A percentile compares a stretch with the other conserved stretches of the same genome.
These are phyloP conservation scores for Syncephalastrum contaminatum DNA, from an alignment of 371 early-diverging fungal species.

Conservation along the genomic window DNA sequence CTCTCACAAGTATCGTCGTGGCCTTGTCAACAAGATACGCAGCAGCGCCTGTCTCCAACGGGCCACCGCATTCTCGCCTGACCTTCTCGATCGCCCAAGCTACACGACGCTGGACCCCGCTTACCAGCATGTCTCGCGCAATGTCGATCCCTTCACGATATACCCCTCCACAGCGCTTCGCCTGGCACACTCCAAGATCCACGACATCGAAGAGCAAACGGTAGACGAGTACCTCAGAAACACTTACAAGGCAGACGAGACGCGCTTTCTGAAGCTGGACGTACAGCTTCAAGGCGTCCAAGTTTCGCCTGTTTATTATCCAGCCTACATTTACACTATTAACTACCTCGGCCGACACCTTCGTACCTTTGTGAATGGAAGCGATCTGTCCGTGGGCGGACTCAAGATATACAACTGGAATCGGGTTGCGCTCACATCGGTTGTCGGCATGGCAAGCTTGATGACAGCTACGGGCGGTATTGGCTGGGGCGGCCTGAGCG, in stretches of 20 bases:
- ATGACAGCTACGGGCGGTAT: conserved; percentile 41
- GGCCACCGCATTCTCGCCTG: conserved; percentile 37
- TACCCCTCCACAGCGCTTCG: conserved; percentile 56
- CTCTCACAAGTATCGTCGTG: conserved; percentile 58
- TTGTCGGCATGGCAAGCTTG: conserved; percentile 37
- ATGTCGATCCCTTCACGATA: conserved; percentile 54
- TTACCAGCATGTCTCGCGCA: conserved; percentile 21
- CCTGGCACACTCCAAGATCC: conserved; percentile 48
- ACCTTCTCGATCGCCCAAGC: conserved; percentile 38
- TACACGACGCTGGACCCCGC: conserved; percentile 8
- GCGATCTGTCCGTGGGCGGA: conserved; percentile 55
- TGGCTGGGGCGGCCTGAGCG: conserved; percentile 45
- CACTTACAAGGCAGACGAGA: conserved; percentile 49
- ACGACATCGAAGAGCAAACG: conserved; percentile 40
- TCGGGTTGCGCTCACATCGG: conserved; percentile 51
- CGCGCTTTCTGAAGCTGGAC: conserved; percentile 51
- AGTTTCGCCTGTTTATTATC: conserved; percentile 59
- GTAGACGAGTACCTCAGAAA: conserved; percentile 51
- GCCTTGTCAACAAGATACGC: conserved; percentile 53
- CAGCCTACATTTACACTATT: conserved; percentile 54
- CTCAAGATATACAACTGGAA: conserved; percentile 56
- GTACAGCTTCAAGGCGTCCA: conserved; percentile 40
- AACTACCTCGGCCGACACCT: conserved; percentile 50
- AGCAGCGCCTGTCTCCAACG: conserved; percentile 47
- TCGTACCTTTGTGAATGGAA: conserved; percentile 58